These are phyloP conservation scores for Simplicillium aogashimaense DNA, from an alignment of 2,329 filamentous ascomycete species.

Conservation along the genomic window DNA sequence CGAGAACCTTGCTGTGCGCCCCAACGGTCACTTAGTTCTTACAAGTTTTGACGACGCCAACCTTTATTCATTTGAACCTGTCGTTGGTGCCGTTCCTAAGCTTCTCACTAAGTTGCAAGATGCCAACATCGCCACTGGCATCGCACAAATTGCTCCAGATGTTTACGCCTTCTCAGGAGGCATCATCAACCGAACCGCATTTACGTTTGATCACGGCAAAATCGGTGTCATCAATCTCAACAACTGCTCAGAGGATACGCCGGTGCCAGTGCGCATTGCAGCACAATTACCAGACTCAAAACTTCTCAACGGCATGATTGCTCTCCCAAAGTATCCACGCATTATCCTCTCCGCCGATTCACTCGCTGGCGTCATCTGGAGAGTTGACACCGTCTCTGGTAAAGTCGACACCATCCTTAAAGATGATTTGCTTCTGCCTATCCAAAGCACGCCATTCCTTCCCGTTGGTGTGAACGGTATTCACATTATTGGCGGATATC, in stretches of 20 bases:
- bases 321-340: conserved; percentile 6
- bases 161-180: conserved; percentile 11
- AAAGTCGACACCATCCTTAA: conserved; percentile 6
- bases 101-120: conserved; percentile 8
- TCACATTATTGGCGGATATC: conserved; percentile 6
- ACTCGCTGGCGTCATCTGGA: conserved; percentile 7
- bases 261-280: not conserved
- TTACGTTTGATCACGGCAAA: conserved; percentile 2
- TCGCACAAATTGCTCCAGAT: conserved; percentile 10
- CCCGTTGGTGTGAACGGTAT: conserved; percentile 13
- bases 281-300: conserved; percentile 6
- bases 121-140: conserved; percentile 8
- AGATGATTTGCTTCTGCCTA: conserved; percentile 6
- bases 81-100: conserved; percentile 1
- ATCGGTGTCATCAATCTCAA: not conserved
- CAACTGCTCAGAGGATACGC: not conserved
- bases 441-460: conserved; percentile 2
- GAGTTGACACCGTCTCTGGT: conserved; percentile 9
- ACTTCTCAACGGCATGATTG: conserved; percentile 13
- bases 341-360: conserved; percentile 13
- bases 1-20: conserved; percentile 11
- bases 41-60: conserved; percentile 9
- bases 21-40: conserved; percentile 10
- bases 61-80: conserved; percentile 7
- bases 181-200: conserved; percentile 5